Percentiles rank a stretch among this genome's conserved stretches.
phyloP scores from a whole-genome alignment of 1,284 basidiomycete species.

The Cystobasidium sp. region DNA sequence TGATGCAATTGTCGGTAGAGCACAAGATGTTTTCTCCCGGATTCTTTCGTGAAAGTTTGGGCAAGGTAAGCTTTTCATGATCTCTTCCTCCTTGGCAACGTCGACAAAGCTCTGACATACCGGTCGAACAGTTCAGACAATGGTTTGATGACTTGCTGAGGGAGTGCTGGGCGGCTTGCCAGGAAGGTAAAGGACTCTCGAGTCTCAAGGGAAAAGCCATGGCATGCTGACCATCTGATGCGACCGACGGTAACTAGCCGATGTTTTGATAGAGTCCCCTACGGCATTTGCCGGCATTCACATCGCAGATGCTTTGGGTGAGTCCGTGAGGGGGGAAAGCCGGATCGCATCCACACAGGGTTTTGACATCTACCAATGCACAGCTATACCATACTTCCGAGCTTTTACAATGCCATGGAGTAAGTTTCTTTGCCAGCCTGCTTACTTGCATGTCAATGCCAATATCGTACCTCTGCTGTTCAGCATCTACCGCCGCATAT shows the following conservation, averaged over 20 bases:
- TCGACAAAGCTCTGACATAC: not conserved
- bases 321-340: not conserved
- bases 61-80: not conserved
- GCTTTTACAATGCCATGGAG: conserved; percentile 33
- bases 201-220: not conserved
- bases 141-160: conserved; percentile 13
- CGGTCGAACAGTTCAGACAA: not conserved
- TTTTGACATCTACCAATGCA: not conserved
- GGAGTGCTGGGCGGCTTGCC: conserved; percentile 17
- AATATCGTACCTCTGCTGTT: not conserved
- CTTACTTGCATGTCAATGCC: not conserved
- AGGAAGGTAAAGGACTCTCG: not conserved
- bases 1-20: conserved; percentile 20
- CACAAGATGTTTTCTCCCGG: conserved; percentile 29
- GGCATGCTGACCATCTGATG: not conserved
- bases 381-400: conserved; percentile 23
- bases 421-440: not conserved
- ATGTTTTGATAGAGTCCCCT: conserved; percentile 18
- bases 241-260: not conserved
- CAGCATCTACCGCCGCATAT: conserved; percentile 8
- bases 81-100: not conserved
- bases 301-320: conserved; percentile 16
- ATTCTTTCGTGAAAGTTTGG: conserved; percentile 16
- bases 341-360: not conserved
- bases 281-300: conserved; percentile 25